Conservation (phyloP, 2,329 filamentous ascomycete genomes). For the Fusarium piperis region DNA sequence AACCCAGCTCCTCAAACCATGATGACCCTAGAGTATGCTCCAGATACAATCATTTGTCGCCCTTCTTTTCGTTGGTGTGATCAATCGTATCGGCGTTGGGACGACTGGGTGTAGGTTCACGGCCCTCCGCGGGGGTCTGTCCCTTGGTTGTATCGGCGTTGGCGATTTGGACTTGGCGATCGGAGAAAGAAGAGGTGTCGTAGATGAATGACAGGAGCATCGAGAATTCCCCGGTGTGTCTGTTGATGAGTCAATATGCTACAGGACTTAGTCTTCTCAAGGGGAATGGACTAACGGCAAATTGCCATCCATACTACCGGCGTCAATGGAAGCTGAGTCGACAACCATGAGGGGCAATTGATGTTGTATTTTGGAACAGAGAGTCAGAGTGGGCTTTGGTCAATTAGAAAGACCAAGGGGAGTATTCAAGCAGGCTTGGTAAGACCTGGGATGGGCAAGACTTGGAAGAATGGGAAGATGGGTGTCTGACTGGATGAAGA, state of each 20-base stretch:
- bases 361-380: background rate
- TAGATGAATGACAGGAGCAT: background rate
- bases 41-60: background rate
- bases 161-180: background rate
- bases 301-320: background rate
- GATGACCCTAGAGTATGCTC: fast-evolving
- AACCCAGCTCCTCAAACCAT: background rate
- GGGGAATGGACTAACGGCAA: background rate
- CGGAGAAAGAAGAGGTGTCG: background rate
- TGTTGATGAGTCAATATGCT: background rate
- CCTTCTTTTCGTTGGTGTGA: background rate
- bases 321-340: background rate
- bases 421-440: too few relatives aligned
- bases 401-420: too few relatives aligned
- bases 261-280: background rate
- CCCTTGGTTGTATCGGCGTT: too few relatives aligned
- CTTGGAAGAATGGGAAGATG: too few relatives aligned
- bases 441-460: too few relatives aligned
- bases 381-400: too few relatives aligned
- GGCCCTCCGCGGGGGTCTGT: background rate
- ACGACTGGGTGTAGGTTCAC: background rate
- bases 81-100: background rate
- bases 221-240: background rate
- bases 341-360: background rate
- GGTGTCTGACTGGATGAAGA: too few relatives aligned